Evolutionary conservation across 1,139 yeast species (phyloP).

Genomic region (Taphrina confusa): DNA sequence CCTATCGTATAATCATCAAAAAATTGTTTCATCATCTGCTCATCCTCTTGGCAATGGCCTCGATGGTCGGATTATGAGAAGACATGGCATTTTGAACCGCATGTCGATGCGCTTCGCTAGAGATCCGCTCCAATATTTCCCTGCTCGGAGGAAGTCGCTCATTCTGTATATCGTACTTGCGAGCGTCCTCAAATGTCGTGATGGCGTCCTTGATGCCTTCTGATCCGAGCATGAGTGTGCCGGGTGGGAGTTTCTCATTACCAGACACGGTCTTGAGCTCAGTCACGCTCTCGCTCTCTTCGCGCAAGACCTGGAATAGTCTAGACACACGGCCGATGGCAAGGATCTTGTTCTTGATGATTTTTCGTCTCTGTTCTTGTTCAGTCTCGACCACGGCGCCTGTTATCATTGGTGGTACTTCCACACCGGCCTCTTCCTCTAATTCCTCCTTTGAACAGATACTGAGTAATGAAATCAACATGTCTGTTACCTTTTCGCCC

Average conservation of each 20-base stretch:
- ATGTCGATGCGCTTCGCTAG: slow-evolving; percentile 46
- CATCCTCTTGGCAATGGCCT: slow-evolving; percentile 26
- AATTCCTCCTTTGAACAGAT: slow-evolving; percentile 95
- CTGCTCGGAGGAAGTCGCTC: slow-evolving; percentile 87
- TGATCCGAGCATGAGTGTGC: slow-evolving; percentile 78
- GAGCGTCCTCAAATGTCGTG: slow-evolving; percentile 78
- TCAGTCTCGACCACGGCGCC: slow-evolving; percentile 39
- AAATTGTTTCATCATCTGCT: slow-evolving; percentile 1
- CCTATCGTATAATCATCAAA: background rate
- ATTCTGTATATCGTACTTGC: slow-evolving; percentile 74
- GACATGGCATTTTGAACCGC: slow-evolving; percentile 23
- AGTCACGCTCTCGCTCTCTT: slow-evolving; percentile 84
- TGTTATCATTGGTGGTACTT: slow-evolving; percentile 37
- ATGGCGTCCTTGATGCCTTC: slow-evolving; percentile 69
- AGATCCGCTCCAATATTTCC: slow-evolving; percentile 57
- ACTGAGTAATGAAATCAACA: slow-evolving; percentile 84
- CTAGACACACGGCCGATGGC: slow-evolving; percentile 94
- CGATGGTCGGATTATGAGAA: slow-evolving; percentile 20
- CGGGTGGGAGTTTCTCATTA: slow-evolving; percentile 73
- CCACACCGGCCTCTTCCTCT: slow-evolving; percentile 57
- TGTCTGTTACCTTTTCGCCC: slow-evolving; percentile 91
- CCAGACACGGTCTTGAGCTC: slow-evolving; percentile 71
- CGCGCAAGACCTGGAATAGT: slow-evolving; percentile 86
- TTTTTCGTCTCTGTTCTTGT: slow-evolving; percentile 54
- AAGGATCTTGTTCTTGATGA: slow-evolving; percentile 80